Conservation (phyloP, 129 eudicot genomes). For the sunflower (Helianthus annuus) region HanXRQr2.0-SUNRISE NC_035433.2:102561049-102561548, state of each 20-base stretch:
- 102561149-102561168: constrained; percentile 87
- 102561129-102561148: constrained; percentile 67
- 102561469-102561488: background rate
- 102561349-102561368: too few relatives aligned
- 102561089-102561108: constrained; percentile 52
- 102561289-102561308: constrained; percentile 86
- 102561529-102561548: too few relatives aligned
- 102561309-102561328: constrained; percentile 75
- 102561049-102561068: background rate
- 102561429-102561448: constrained; percentile 1
- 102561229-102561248: background rate
- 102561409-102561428: constrained; percentile 90
- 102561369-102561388: too few relatives aligned
- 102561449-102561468: background rate
- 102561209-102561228: background rate
- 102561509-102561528: constrained; percentile 94
- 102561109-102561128: constrained; percentile 88
- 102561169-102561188: constrained; percentile 33
- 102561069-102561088: background rate
- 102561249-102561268: constrained; percentile 24
- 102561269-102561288: constrained; percentile 95
- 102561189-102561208: constrained; percentile 19
- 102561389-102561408: constrained; percentile 64
- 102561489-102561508: constrained; percentile 68
- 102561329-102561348: constrained; percentile 24